phyloP scores from a whole-genome alignment of 495 filamentous ascomycete species.

The Poronia punctata region DNA sequence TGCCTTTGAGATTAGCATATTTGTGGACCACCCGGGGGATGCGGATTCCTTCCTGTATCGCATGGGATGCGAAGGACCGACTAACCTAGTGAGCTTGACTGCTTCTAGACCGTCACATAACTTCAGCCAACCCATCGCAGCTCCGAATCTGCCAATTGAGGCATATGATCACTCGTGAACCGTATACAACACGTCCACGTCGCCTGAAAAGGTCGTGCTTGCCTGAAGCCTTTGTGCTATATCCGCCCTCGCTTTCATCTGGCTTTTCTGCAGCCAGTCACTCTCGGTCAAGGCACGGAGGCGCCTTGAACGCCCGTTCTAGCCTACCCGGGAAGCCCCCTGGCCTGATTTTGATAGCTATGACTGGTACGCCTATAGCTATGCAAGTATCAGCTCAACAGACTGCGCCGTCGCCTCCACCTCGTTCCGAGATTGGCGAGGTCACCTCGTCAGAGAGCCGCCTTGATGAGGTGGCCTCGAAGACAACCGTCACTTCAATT shows the following conservation, averaged over 20 bases:
- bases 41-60: conserved; percentile 13
- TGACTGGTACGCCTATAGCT: conserved; percentile 2
- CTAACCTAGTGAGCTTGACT: too few relatives aligned
- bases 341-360: conserved; percentile 20
- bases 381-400: conserved; percentile 1
- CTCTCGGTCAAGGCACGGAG: neutral
- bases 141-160: too few relatives aligned
- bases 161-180: too few relatives aligned
- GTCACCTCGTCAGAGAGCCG: conserved; percentile 15
- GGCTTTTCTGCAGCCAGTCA: conserved; percentile 1
- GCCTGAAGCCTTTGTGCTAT: too few relatives aligned
- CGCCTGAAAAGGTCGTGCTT: too few relatives aligned
- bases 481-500: conserved; percentile 20
- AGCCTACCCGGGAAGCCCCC: conserved; percentile 15
- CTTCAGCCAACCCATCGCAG: too few relatives aligned
- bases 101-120: too few relatives aligned
- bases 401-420: conserved; percentile 16
- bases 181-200: too few relatives aligned
- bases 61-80: too few relatives aligned
- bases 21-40: conserved; percentile 25
- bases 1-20: too few relatives aligned
- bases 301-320: conserved; percentile 2
- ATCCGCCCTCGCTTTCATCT: too few relatives aligned
- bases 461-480: conserved; percentile 17
- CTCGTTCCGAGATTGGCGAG: conserved; percentile 21